Conservation (phyloP, 2,329 filamentous ascomycete species). For the Stylonectria norvegica region DNA sequence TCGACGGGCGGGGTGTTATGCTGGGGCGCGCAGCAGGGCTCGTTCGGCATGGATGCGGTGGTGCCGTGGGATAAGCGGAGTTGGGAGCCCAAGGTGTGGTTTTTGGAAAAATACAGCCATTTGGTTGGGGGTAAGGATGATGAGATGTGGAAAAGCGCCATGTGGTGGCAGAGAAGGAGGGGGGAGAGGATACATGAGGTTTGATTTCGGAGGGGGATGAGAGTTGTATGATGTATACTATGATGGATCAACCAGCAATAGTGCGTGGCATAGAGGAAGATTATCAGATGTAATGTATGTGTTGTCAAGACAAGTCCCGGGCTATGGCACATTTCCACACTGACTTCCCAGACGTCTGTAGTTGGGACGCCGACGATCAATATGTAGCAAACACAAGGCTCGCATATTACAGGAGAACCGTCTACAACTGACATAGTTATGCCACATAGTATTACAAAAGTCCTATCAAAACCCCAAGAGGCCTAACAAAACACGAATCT, state of each 20-base stretch:
- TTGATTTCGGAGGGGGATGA: too few species aligned
- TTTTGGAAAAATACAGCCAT: conserved; percentile 39
- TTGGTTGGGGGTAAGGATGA: conserved; percentile 36
- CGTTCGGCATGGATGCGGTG: conserved; percentile 31
- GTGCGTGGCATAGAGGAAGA: too few species aligned
- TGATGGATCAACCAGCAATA: too few species aligned
- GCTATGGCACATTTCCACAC: too few species aligned
- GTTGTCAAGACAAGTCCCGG: too few species aligned
- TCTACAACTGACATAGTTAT: too few species aligned
- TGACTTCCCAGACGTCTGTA: too few species aligned
- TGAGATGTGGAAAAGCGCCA: conserved; percentile 33
- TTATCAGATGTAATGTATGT: too few species aligned
- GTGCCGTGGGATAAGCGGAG: conserved; percentile 44
- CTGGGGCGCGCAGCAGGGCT: conserved; percentile 33
- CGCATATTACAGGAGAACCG: too few species aligned
- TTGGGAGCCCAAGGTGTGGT: conserved; percentile 44
- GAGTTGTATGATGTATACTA: too few species aligned
- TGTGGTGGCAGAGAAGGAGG: conserved; percentile 30
- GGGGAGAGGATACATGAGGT: conserved; percentile 20
- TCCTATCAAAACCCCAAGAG: conserved; percentile 14
- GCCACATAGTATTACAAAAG: conserved; percentile 21
- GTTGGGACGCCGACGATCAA: too few species aligned
- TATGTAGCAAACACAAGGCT: too few species aligned
- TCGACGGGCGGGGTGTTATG: conserved; percentile 34
- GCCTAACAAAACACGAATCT: conserved; percentile 14